Percentiles rank a stretch among this genome's conserved stretches.
Evolutionary conservation across 345 rosid genomes (phyloP).

Genomic region (Geranium brycei): DNA sequence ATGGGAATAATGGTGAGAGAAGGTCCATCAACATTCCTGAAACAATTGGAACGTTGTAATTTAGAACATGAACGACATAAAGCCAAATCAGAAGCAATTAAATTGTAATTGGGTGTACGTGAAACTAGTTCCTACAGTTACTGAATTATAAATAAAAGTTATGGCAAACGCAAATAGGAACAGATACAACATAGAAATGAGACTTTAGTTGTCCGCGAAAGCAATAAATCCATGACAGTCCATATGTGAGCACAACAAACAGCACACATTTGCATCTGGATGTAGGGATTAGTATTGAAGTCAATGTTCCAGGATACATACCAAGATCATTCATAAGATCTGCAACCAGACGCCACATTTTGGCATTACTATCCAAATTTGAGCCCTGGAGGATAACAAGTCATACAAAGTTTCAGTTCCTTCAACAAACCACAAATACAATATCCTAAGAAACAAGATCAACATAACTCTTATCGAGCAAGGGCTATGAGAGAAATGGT

Average conservation of each 20-base stretch:
- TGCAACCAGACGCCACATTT: conserved; percentile 95
- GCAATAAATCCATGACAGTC: neutral
- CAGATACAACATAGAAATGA: neutral
- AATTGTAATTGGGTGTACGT: neutral
- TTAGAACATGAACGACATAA: conserved; percentile 4
- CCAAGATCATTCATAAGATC: conserved; percentile 95
- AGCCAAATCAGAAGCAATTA: neutral
- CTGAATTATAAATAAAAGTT: neutral
- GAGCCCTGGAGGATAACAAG: conserved; percentile 50
- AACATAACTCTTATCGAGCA: no score
- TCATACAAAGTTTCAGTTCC: conserved; percentile 4
- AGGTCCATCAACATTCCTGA: conserved; percentile 99
- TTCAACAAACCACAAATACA: neutral
- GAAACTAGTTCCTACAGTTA: neutral
- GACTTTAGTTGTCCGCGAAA: neutral
- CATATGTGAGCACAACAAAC: neutral
- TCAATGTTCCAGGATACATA: conserved; percentile 16
- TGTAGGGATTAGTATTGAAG: conserved; percentile 2
- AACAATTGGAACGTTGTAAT: conserved; percentile 14
- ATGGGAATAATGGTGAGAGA: conserved; percentile 79
- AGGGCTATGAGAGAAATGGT: no score
- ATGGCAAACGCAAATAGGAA: neutral
- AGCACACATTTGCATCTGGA: neutral
- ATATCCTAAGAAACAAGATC: neutral
- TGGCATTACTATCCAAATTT: conserved; percentile 79